These are phyloP conservation scores for Colletotrichum graminicola DNA, from an alignment of 2,329 filamentous ascomycete genomes.

Conservation along the genomic window DNA sequence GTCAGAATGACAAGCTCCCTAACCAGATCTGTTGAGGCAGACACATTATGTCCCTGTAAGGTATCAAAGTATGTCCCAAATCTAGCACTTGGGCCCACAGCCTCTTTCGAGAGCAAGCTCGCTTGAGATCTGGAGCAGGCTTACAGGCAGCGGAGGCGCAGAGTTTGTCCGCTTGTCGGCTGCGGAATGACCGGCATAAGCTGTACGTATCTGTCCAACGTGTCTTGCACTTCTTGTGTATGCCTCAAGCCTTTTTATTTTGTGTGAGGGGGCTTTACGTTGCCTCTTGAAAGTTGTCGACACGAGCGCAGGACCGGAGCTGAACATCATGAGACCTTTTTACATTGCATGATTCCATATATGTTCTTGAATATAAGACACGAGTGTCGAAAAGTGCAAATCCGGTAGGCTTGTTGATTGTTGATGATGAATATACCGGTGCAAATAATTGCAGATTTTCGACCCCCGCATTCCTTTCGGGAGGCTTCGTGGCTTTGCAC, in stretches of 20 bases:
- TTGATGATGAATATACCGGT: background rate
- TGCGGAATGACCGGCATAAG: too few species aligned
- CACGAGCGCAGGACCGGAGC: background rate
- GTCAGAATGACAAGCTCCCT: background rate
- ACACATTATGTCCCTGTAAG: slow-evolving; percentile 12
- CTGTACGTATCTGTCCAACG: too few species aligned
- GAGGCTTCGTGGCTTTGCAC: slow-evolving; percentile 12
- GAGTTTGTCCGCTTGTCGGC: background rate
- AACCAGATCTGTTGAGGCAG: slow-evolving; percentile 14
- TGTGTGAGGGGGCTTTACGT: too few species aligned
- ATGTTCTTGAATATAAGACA: too few species aligned
- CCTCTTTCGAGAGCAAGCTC: slow-evolving; percentile 16
- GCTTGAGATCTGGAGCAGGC: background rate
- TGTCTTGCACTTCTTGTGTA: background rate
- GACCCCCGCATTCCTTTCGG: background rate
- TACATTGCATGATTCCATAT: background rate
- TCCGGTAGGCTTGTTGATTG: too few species aligned
- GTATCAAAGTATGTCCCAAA: slow-evolving; percentile 27
- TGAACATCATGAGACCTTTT: background rate
- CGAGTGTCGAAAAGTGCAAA: background rate
- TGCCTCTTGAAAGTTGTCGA: background rate
- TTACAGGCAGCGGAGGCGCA: background rate
- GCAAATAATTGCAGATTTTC: background rate
- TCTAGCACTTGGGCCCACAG: slow-evolving; percentile 22
- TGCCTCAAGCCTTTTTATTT: too few species aligned